Evolutionary conservation across 345 rosid species (phyloP).

Genomic region (Pistacia integerrima): DNA sequence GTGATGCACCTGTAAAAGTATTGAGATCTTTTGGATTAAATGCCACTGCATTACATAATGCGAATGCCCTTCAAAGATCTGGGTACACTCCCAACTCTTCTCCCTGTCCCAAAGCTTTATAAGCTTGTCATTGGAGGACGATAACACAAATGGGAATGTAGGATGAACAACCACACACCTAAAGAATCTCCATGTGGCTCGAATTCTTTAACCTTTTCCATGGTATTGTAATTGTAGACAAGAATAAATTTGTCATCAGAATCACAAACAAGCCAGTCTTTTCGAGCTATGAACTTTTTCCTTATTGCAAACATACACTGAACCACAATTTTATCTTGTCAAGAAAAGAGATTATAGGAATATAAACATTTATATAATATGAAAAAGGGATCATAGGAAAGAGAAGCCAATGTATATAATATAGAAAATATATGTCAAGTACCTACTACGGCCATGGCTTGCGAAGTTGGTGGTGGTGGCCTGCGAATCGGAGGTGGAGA

Average conservation of each 20-base stretch:
- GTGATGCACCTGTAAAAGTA: constrained; percentile 96
- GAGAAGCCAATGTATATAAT: background rate
- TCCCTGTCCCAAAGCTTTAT: constrained; percentile 93
- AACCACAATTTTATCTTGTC: background rate
- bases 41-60: constrained; percentile 99
- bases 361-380: too few species aligned
- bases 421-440: background rate
- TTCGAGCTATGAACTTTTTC: constrained; percentile 80
- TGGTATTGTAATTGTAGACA: constrained; percentile 88
- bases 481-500: too few species aligned
- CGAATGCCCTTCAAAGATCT: constrained; percentile 78
- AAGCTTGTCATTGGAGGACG: constrained; percentile 80
- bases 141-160: constrained; percentile 65
- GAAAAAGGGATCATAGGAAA: too few species aligned
- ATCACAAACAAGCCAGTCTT: constrained; percentile 96
- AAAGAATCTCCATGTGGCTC: constrained; percentile 90
- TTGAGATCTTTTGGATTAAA: constrained; percentile 90
- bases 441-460: constrained; percentile 37
- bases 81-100: constrained; percentile 72
- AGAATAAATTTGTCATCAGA: constrained; percentile 95
- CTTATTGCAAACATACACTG: constrained; percentile 59
- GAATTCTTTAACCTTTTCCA: constrained; percentile 88
- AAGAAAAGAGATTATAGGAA: background rate
- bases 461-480: too few species aligned
- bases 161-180: constrained; percentile 83